A percentile compares a stretch with the other conserved stretches of the same genome.
These are phyloP conservation scores for Magnolia sinica DNA, from an alignment of 164 flowering plant species.

Conservation along the genomic window DNA sequence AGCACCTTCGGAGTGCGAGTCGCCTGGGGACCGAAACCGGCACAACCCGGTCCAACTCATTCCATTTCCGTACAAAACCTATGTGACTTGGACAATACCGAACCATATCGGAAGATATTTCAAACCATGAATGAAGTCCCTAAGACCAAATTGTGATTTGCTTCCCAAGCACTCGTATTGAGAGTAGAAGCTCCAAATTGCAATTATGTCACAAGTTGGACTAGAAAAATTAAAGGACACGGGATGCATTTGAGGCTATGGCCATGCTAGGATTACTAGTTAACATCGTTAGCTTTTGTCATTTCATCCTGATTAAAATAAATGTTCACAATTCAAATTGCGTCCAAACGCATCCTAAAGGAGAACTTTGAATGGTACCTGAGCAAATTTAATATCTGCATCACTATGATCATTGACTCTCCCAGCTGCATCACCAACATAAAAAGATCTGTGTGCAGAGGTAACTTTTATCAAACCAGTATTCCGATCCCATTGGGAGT, in stretches of 20 bases:
- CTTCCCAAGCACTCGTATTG: background rate
- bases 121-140: background rate
- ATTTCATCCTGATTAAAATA: no score
- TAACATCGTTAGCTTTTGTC: no score
- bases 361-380: conserved; percentile 27
- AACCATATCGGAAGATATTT: no score
- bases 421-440: conserved; percentile 98
- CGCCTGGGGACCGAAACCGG: background rate
- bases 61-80: no score
- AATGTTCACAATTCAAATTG: no score
- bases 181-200: background rate
- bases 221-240: background rate
- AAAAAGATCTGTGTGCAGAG: conserved; percentile 61
- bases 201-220: background rate
- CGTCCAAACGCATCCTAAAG: background rate
- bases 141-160: background rate
- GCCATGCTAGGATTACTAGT: background rate
- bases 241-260: background rate
- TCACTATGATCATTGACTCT: conserved; percentile 82
- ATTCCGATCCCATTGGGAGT: background rate
- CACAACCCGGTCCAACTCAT: background rate
- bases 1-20: background rate
- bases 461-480: conserved; percentile 1
- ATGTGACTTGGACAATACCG: no score
- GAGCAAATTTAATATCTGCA: conserved; percentile 81